Evolutionary conservation across 2,329 filamentous ascomycete species (phyloP).

Genomic region (Apiospora malaysiana): DNA sequence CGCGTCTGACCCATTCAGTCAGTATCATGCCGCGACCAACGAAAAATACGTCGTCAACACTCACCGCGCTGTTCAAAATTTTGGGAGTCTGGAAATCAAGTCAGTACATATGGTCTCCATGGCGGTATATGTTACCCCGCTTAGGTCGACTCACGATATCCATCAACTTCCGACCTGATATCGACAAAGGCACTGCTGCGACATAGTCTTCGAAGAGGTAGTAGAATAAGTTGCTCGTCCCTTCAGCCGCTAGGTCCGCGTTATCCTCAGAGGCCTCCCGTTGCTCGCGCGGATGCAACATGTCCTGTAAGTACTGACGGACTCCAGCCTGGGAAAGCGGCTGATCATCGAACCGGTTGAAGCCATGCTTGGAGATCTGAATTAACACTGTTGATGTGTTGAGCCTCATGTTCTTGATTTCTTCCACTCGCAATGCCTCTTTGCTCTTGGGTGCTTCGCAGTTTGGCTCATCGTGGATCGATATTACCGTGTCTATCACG

Average conservation of each 20-base stretch:
- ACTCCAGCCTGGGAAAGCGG: conserved; percentile 50
- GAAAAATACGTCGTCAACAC: conserved; percentile 23
- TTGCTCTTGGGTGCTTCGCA: conserved; percentile 36
- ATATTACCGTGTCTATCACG: conserved; percentile 66
- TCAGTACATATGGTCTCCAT: not conserved
- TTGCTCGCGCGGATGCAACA: conserved; percentile 32
- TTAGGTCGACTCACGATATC: conserved; percentile 48
- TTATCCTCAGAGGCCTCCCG: not conserved
- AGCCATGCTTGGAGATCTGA: conserved; percentile 47
- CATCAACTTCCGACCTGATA: conserved; percentile 52
- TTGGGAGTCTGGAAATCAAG: conserved; percentile 37
- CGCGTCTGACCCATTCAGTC: conserved; percentile 31
- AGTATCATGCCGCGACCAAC: conserved; percentile 4
- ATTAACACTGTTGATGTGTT: conserved; percentile 46
- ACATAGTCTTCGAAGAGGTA: conserved; percentile 72
- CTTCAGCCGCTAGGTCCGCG: conserved; percentile 47
- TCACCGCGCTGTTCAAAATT: conserved; percentile 43
- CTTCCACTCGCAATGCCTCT: conserved; percentile 34
- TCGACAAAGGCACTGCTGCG: conserved; percentile 60
- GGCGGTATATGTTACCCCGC: not conserved
- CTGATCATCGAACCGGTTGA: conserved; percentile 42
- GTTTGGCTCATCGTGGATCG: conserved; percentile 64
- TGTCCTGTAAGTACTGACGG: conserved; percentile 37
- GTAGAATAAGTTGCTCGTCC: conserved; percentile 67
- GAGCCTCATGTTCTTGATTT: conserved; percentile 44